Evolutionary conservation across 352 stramenopile species (phyloP).

Genomic region (Thalassiosira livingstoniorum): DNA sequence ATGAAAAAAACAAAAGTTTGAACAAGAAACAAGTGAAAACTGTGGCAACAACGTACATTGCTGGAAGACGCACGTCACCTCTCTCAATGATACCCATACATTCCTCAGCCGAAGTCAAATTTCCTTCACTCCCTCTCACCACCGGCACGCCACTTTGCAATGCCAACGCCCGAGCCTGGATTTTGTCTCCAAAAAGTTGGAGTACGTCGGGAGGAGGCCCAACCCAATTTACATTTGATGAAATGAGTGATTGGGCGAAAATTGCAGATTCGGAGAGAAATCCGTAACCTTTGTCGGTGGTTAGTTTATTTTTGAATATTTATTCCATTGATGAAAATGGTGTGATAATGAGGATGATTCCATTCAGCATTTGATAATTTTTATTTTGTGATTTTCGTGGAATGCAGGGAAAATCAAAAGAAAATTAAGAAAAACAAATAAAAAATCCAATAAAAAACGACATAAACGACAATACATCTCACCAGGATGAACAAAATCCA

Average conservation of each 20-base stretch:
- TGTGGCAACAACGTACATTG: no score
- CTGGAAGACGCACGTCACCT: conserved; percentile 81
- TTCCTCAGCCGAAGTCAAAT: conserved; percentile 77
- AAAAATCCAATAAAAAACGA: no score
- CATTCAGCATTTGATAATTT: conserved; percentile 1
- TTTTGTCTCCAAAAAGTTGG: conserved; percentile 72
- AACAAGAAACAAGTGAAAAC: no score
- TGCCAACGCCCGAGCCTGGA: conserved; percentile 54
- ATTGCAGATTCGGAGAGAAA: conserved; percentile 97
- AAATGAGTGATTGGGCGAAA: conserved; percentile 91
- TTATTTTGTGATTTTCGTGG: no score
- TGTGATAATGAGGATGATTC: neutral
- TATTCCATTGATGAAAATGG: neutral
- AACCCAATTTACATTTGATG: conserved; percentile 94
- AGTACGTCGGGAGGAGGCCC: conserved; percentile 84
- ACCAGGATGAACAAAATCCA: conserved; percentile 96
- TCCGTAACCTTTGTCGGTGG: conserved; percentile 96
- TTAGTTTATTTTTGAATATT: no score
- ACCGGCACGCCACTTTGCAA: conserved; percentile 88
- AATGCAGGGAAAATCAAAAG: no score
- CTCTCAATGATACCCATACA: conserved; percentile 85
- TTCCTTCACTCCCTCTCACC: conserved; percentile 92
- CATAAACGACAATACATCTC: conserved; percentile 9
- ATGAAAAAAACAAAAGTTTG: no score
- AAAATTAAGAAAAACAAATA: no score